phyloP scores from a whole-genome alignment of 768 basidiomycete species.

The Collybia sordida region DNA sequence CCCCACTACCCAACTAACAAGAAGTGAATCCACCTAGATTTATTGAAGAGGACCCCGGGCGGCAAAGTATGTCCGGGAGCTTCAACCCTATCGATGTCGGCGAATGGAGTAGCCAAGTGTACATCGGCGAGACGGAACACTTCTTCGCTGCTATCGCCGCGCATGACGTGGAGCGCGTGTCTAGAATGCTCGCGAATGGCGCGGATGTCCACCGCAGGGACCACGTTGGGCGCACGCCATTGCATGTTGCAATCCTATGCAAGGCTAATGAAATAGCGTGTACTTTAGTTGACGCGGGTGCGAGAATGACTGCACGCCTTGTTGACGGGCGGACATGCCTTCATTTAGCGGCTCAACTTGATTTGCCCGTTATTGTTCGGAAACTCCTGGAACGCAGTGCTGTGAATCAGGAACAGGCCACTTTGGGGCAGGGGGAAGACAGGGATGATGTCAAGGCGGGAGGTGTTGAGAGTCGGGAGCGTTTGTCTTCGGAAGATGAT shows the following conservation, averaged over 20 bases:
- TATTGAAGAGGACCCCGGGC: slow-evolving; percentile 61
- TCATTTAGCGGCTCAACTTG: slow-evolving; percentile 56
- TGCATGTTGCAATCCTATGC: slow-evolving; percentile 56
- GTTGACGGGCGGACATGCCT: slow-evolving; percentile 56
- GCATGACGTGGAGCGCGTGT: slow-evolving; percentile 39
- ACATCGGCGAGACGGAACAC: slow-evolving; percentile 51
- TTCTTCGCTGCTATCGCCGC: slow-evolving; percentile 55
- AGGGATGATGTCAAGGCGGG: slow-evolving; percentile 20
- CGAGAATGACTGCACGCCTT: slow-evolving; percentile 53
- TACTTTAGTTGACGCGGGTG: slow-evolving; percentile 54
- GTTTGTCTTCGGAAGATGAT: slow-evolving; percentile 47
- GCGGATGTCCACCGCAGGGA: slow-evolving; percentile 54
- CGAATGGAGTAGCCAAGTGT: slow-evolving; percentile 64
- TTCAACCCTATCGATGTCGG: slow-evolving; percentile 68
- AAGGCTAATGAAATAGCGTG: slow-evolving; percentile 44
- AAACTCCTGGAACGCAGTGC: slow-evolving; percentile 54
- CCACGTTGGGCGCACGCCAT: slow-evolving; percentile 58
- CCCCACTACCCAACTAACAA: not conserved
- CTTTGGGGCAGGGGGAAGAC: slow-evolving; percentile 22
- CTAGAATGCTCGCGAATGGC: slow-evolving; percentile 37
- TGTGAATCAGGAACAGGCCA: slow-evolving; percentile 31
- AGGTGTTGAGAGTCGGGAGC: slow-evolving; percentile 17
- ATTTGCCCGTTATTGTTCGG: slow-evolving; percentile 37
- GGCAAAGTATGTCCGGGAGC: slow-evolving; percentile 59
- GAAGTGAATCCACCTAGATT: slow-evolving; percentile 35